Evolutionary conservation across 345 rosid genomes (phyloP), one percentile per base, ranked within the genome.

Genomic region (Litchi chinensis): DNA sequence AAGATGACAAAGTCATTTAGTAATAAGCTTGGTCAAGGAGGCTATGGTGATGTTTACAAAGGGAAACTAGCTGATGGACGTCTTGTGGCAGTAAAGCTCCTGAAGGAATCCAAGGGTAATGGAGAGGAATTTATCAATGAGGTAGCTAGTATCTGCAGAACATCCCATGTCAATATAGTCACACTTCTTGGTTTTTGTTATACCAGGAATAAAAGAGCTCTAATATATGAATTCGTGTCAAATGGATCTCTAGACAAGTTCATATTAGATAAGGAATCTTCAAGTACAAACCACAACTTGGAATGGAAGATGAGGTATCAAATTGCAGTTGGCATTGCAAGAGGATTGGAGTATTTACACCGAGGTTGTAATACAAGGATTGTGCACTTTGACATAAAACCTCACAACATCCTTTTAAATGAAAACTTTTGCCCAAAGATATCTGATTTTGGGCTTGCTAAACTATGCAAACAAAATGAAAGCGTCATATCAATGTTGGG

Each of bases 371-470:
- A 56, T 64, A 81, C 87, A n/a, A 85, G 85, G 73, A 90, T 90
- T 15, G 66, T 90, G 41, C 90, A 88, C 66, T 86, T 90, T 13
- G 90, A 87, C 39, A 85, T 84, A 10, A 88, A 90, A 52, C 91
- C 91, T 16, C 85, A 88, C 0, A 90, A 85, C 54, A 81, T 85
- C 21, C 79, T 88, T 5, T 78, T 87, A 3, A 86, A 90, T 68
- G 74, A 84, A 2, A 41, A 81, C 10, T 79, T 88, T 8, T 59
- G 19, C 13, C 89, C 91, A 0, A 88, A 87, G 21, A 86, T 88
- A 10, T 82, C 88, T 0, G 91, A 90, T 63, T 90, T 90, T 19
- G 90, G 93, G 1, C 91, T 90, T 16, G 86, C 93, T 10, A 90
- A 88, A 68, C 77, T 83, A 9, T 84, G 88, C 54, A 57, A 68